A percentile compares a stretch with the other conserved stretches of the same genome.
These are phyloP conservation scores for Aspergillus phoenicis DNA, from an alignment of 2,329 filamentous ascomycete species.

Conservation along the genomic window DNA sequence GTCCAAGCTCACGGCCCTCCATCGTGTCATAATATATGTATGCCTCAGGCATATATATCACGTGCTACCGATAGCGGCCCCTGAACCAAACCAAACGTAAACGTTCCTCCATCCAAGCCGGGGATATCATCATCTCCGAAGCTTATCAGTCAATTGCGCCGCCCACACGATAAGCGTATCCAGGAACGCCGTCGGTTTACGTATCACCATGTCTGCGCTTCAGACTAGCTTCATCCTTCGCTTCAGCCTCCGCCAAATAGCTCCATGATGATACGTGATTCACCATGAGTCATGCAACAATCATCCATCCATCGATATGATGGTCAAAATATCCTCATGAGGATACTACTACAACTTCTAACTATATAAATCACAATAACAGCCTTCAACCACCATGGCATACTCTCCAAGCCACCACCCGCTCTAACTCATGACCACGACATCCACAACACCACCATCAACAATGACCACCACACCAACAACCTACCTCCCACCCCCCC, in stretches of 20 bases:
- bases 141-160: too few relatives aligned
- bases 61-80: too few relatives aligned
- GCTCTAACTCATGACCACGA: background rate
- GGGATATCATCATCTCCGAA: too few relatives aligned
- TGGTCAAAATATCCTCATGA: background rate
- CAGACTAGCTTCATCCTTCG: background rate
- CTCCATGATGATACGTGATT: background rate
- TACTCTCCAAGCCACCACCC: background rate
- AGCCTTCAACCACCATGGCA: background rate
- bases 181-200: too few relatives aligned
- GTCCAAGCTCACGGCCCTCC: too few relatives aligned
- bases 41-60: too few relatives aligned
- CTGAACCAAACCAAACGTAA: too few relatives aligned
- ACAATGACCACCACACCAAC: background rate
- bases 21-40: too few relatives aligned
- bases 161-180: too few relatives aligned
- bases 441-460: background rate
- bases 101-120: too few relatives aligned
- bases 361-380: background rate
- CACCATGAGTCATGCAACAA: background rate
- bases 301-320: background rate
- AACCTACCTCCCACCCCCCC: background rate
- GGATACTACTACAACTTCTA: background rate
- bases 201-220: too few relatives aligned
- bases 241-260: background rate